These are phyloP conservation scores for Trichoderma oligosporum DNA, from an alignment of 2,329 filamentous ascomycete species.

Conservation along the genomic window DNA sequence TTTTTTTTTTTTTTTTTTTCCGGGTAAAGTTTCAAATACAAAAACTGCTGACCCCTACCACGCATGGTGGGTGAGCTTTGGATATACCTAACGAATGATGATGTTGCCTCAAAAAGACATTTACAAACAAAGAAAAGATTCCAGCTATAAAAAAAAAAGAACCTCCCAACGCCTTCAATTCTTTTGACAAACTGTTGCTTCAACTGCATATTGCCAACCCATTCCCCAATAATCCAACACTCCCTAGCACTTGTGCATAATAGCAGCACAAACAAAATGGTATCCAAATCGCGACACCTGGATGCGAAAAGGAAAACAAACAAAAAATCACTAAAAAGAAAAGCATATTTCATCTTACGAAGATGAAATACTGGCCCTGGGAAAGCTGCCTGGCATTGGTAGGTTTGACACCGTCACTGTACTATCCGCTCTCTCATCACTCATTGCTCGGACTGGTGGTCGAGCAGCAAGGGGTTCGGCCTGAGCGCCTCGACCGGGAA, in stretches of 20 bases:
- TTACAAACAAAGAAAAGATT: background rate
- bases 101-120: background rate
- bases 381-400: conserved; percentile 67
- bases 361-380: conserved; percentile 44
- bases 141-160: background rate
- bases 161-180: background rate
- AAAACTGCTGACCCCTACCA: background rate
- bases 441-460: background rate
- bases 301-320: background rate
- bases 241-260: background rate
- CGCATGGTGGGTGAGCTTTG: background rate
- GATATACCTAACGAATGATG: conserved; percentile 13
- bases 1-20: background rate
- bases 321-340: background rate
- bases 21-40: background rate
- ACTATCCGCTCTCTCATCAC: conserved; percentile 37
- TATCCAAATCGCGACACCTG: conserved; percentile 3
- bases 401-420: conserved; percentile 59
- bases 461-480: conserved; percentile 7
- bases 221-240: background rate
- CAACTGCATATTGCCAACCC: background rate
- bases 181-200: background rate
- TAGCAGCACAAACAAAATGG: background rate
- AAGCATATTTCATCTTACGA: conserved; percentile 16
- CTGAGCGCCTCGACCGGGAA: conserved; percentile 18